A percentile compares a stretch with the other conserved stretches of the same genome.
Evolutionary conservation across 306 rosid species (phyloP).

Genomic region (Rosa multiflora): DNA sequence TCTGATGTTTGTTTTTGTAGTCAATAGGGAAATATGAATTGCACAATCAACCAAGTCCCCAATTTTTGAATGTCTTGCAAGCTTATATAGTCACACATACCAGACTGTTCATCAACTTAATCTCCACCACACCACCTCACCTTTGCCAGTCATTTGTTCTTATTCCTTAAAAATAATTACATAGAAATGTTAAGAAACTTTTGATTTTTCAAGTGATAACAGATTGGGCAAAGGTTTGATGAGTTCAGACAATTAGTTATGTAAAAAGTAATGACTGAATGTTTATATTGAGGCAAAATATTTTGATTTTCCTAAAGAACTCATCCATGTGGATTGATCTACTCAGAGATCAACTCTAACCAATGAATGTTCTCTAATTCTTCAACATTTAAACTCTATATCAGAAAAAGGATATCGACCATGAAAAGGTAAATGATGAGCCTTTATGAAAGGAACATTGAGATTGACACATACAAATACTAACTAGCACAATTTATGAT

Average conservation of each 20-base stretch:
- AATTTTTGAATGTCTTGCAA: not conserved
- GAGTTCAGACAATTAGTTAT: too few species aligned
- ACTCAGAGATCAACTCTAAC: too few species aligned
- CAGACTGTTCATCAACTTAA: not conserved
- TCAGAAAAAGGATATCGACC: not conserved
- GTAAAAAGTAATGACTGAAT: too few species aligned
- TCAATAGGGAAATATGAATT: not conserved
- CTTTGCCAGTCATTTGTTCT: not conserved
- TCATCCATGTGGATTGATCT: too few species aligned
- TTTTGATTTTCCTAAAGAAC: too few species aligned
- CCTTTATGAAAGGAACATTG: not conserved
- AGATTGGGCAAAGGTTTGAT: too few species aligned
- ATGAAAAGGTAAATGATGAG: not conserved
- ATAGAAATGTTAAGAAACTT: not conserved
- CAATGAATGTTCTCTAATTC: not conserved
- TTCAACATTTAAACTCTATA: not conserved
- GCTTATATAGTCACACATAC: not conserved
- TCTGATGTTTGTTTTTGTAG: not conserved
- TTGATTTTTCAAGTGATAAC: not conserved
- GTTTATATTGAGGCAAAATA: too few species aligned
- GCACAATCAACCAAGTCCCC: not conserved
- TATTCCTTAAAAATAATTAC: not conserved
- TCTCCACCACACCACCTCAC: not conserved
- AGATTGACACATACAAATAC: too few species aligned
- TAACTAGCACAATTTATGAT: too few species aligned